A percentile compares a stretch with the other conserved stretches of the same genome.
Evolutionary conservation across 2,329 filamentous ascomycete species (phyloP).

Genomic region (Parafenestella ontariensis): DNA sequence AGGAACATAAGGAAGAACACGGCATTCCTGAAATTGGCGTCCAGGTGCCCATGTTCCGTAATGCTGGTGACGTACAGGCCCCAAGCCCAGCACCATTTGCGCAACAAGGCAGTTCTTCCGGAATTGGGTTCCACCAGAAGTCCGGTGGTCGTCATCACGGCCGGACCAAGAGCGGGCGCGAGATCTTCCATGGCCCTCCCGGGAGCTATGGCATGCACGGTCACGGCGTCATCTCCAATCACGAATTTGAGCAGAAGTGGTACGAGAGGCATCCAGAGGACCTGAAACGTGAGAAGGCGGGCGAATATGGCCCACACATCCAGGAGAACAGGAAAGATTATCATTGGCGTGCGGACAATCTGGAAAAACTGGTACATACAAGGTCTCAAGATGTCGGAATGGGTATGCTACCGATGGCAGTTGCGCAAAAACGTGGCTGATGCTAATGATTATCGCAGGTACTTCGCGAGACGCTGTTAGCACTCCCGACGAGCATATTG

Average conservation of each 20-base stretch:
- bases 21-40: constrained; percentile 93
- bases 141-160: constrained; percentile 61
- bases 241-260: constrained; percentile 90
- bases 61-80: constrained; percentile 94
- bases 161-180: constrained; percentile 75
- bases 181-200: constrained; percentile 74
- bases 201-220: constrained; percentile 94
- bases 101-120: constrained; percentile 47
- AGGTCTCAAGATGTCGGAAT: constrained; percentile 58
- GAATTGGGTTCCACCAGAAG: constrained; percentile 63
- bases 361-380: constrained; percentile 88
- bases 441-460: constrained; percentile 64
- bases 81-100: constrained; percentile 76
- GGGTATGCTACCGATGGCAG: constrained; percentile 53
- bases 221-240: constrained; percentile 76
- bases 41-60: constrained; percentile 90
- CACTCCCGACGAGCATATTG: constrained; percentile 89
- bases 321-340: constrained; percentile 72
- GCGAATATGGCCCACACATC: constrained; percentile 66
- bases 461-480: constrained; percentile 68
- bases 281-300: constrained; percentile 75
- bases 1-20: constrained; percentile 78
- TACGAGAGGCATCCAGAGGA: constrained; percentile 90
- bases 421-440: constrained; percentile 46
- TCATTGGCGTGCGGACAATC: constrained; percentile 85